Conservation (phyloP, 2,329 filamentous ascomycete genomes). For the Tolypocladium nubicola region DNA sequence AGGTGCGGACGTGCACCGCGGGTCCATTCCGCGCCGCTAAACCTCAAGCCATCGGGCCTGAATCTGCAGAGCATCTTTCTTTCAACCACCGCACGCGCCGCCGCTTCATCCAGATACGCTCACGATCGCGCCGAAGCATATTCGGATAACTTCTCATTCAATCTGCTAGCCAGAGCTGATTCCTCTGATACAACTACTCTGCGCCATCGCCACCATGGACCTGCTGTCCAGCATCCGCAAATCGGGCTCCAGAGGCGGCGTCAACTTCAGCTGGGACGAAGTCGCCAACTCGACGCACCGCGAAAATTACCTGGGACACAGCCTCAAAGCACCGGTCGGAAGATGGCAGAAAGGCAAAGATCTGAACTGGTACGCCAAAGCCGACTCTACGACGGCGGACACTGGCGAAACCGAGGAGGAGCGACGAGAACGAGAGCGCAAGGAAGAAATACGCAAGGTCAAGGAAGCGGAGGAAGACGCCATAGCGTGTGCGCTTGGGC, state of each 20-base stretch:
- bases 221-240: constrained; percentile 88
- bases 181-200: too few species aligned
- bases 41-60: not conserved
- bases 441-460: constrained; percentile 68
- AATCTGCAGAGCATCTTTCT: not conserved
- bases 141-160: not conserved
- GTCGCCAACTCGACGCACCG: constrained; percentile 79
- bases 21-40: constrained; percentile 5
- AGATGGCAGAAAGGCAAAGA: constrained; percentile 78
- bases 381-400: constrained; percentile 30
- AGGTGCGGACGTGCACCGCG: constrained; percentile 8
- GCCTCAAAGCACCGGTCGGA: constrained; percentile 81
- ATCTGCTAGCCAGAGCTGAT: not conserved
- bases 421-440: constrained; percentile 48
- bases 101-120: not conserved
- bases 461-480: constrained; percentile 93
- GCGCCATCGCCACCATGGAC: constrained; percentile 55
- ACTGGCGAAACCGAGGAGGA: constrained; percentile 49
- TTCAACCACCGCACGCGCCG: not conserved
- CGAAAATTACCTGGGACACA: constrained; percentile 85
- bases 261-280: constrained; percentile 95
- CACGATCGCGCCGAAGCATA: not conserved
- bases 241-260: constrained; percentile 79
- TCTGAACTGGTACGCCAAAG: constrained; percentile 54
- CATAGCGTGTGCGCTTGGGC: constrained; percentile 69